A percentile compares a stretch with the other conserved stretches of the same genome.
Evolutionary conservation across 1,284 basidiomycete genomes (phyloP).

Genomic region (Ganoderma leucocontextum): DNA sequence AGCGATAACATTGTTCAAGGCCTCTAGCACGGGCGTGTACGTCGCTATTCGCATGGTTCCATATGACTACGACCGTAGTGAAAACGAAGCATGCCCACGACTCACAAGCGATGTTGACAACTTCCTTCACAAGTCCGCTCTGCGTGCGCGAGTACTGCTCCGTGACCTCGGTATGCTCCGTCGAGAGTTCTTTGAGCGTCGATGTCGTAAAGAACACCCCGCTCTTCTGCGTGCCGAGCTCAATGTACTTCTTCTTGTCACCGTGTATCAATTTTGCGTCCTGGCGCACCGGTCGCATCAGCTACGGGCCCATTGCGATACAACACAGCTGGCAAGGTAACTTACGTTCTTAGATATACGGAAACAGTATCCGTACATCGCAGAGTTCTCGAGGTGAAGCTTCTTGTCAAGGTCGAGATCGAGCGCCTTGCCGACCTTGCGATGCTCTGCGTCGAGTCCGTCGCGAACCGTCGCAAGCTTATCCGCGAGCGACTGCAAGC

Average conservation of each 20-base stretch:
- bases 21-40: slow-evolving; percentile 91
- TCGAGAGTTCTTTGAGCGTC: slow-evolving; percentile 76
- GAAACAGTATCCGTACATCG: slow-evolving; percentile 93
- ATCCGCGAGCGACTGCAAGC: slow-evolving; percentile 75
- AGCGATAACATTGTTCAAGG: slow-evolving; percentile 88
- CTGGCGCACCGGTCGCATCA: slow-evolving; percentile 48
- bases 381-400: slow-evolving; percentile 94
- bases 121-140: slow-evolving; percentile 88
- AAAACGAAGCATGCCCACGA: slow-evolving; percentile 6
- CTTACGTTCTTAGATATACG: slow-evolving; percentile 88
- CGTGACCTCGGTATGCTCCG: slow-evolving; percentile 77
- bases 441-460: slow-evolving; percentile 87
- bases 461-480: slow-evolving; percentile 76
- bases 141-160: slow-evolving; percentile 82
- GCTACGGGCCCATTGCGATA: slow-evolving; percentile 7
- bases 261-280: slow-evolving; percentile 82
- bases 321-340: neutral
- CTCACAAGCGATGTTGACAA: slow-evolving; percentile 91
- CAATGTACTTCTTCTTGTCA: slow-evolving; percentile 77
- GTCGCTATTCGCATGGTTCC: slow-evolving; percentile 62
- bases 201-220: slow-evolving; percentile 95
- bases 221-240: slow-evolving; percentile 87
- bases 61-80: neutral
- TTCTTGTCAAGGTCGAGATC: slow-evolving; percentile 95
- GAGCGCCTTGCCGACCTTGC: slow-evolving; percentile 75